Evolutionary conservation across 2,329 filamentous ascomycete genomes (phyloP).

Genomic region (Fusarium sublunatum): DNA sequence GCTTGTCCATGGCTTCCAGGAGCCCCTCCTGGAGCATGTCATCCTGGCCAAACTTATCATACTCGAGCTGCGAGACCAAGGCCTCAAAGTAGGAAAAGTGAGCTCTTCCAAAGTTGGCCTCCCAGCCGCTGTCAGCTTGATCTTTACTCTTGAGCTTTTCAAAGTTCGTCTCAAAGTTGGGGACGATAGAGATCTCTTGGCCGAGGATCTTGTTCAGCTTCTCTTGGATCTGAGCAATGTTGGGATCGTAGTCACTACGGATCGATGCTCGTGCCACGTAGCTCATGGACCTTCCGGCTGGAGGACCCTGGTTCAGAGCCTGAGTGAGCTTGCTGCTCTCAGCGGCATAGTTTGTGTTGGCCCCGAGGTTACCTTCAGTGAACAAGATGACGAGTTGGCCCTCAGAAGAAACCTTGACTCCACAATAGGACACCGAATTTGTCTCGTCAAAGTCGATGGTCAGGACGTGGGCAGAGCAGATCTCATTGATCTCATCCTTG

Average conservation of each 20-base stretch:
- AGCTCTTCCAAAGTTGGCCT: slow-evolving; percentile 56
- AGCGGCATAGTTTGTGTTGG: slow-evolving; percentile 57
- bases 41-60: slow-evolving; percentile 60
- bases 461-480: slow-evolving; percentile 57
- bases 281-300: slow-evolving; percentile 51
- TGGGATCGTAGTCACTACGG: slow-evolving; percentile 55
- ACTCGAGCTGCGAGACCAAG: slow-evolving; percentile 55
- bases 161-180: slow-evolving; percentile 60
- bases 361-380: slow-evolving; percentile 54
- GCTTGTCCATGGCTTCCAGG: slow-evolving; percentile 58
- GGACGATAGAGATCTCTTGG: slow-evolving; percentile 58
- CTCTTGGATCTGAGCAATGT: slow-evolving; percentile 52
- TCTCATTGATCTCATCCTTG: slow-evolving; percentile 60
- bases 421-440: slow-evolving; percentile 57
- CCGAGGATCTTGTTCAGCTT: slow-evolving; percentile 55
- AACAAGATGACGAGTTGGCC: slow-evolving; percentile 64
- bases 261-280: slow-evolving; percentile 58
- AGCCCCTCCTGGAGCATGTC: slow-evolving; percentile 63
- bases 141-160: slow-evolving; percentile 53
- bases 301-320: slow-evolving; percentile 60
- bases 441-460: slow-evolving; percentile 60
- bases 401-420: slow-evolving; percentile 54
- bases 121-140: slow-evolving; percentile 53
- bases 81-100: slow-evolving; percentile 58
- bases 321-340: slow-evolving; percentile 52